A percentile compares a stretch with the other conserved stretches of the same genome.
Conservation (phyloP, 768 basidiomycete genomes). For the Cyathus striatus region DNA sequence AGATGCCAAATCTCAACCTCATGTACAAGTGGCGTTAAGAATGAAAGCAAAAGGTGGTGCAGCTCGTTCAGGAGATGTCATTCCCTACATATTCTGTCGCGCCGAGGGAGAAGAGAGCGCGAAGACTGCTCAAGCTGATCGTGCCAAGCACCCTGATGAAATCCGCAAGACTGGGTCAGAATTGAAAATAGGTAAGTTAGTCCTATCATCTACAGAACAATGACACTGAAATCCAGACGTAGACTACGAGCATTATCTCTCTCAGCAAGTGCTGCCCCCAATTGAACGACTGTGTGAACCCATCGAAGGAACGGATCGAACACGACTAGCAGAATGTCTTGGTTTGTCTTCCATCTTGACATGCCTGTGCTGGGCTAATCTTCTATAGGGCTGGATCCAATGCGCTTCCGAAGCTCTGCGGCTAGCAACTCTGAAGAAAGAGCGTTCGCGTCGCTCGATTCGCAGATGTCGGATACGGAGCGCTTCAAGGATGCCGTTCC, state of each 20-base stretch:
- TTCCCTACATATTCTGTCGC: slow-evolving; percentile 92
- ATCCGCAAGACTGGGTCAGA: slow-evolving; percentile 62
- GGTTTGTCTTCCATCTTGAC: slow-evolving; percentile 37
- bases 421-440: slow-evolving; percentile 49
- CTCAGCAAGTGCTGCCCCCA: slow-evolving; percentile 89
- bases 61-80: slow-evolving; percentile 86
- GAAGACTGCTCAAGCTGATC: slow-evolving; percentile 80
- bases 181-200: slow-evolving; percentile 73
- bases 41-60: slow-evolving; percentile 82
- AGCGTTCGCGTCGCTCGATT: slow-evolving; percentile 76
- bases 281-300: slow-evolving; percentile 94
- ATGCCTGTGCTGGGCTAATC: slow-evolving; percentile 1
- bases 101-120: slow-evolving; percentile 65
- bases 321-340: slow-evolving; percentile 91
- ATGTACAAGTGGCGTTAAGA: slow-evolving; percentile 91
- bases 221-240: too few species aligned
- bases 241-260: slow-evolving; percentile 93
- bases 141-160: slow-evolving; percentile 93
- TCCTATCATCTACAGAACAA: too few species aligned
- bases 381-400: slow-evolving; percentile 52
- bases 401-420: slow-evolving; percentile 41
- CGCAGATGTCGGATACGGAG: slow-evolving; percentile 82
- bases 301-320: slow-evolving; percentile 91
- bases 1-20: slow-evolving; percentile 91
- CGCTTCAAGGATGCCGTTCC: slow-evolving; percentile 76